A percentile compares a stretch with the other conserved stretches of the same genome.
phyloP scores from a whole-genome alignment of 306 rosid genomes.

The Cucurbita maxima region DNA sequence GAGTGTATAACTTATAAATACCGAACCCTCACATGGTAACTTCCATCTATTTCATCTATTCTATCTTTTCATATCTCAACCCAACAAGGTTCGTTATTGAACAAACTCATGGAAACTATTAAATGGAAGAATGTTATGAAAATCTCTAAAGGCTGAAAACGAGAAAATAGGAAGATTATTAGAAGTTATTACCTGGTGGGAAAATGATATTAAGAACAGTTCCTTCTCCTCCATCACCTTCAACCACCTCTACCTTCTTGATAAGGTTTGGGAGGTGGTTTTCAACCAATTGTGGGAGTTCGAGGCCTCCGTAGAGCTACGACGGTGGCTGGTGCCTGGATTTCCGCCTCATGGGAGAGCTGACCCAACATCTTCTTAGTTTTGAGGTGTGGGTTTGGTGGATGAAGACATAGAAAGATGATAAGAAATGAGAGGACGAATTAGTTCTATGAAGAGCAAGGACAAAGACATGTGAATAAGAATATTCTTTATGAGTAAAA shows the following conservation, averaged over 20 bases:
- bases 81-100: no score
- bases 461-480: neutral
- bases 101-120: no score
- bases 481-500: neutral
- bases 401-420: neutral
- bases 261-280: slow-evolving; percentile 9
- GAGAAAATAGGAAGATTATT: neutral
- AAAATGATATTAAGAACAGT: slow-evolving; percentile 34
- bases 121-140: no score
- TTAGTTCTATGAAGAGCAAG: neutral
- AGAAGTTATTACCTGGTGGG: slow-evolving; percentile 19
- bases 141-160: no score
- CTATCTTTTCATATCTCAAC: no score
- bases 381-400: neutral
- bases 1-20: no score
- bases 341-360: slow-evolving; percentile 14
- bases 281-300: slow-evolving; percentile 3
- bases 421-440: neutral
- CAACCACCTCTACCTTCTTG: slow-evolving; percentile 20
- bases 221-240: slow-evolving; percentile 77
- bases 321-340: slow-evolving; percentile 9
- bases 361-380: slow-evolving; percentile 9
- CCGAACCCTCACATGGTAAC: no score
- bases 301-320: slow-evolving; percentile 16
- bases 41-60: no score